Evolutionary conservation across 148 eudicot genomes (phyloP), one percentile per base, ranked within the genome.

Genomic region (Rhododendron griersonianum): DNA sequence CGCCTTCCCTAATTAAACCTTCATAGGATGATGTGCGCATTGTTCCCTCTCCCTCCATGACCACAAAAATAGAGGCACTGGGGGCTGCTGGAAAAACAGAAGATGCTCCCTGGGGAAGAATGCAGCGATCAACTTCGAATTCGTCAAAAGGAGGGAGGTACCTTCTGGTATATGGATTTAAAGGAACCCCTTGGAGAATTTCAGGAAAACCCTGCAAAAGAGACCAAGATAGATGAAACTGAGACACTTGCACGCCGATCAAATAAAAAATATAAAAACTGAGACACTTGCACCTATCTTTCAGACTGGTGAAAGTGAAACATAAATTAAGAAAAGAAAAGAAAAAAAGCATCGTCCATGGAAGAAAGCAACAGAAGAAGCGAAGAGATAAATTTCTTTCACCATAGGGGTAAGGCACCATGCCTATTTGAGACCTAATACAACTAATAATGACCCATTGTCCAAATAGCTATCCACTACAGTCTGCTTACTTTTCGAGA

Each of bases 81-180:
- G 94, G 88, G 78, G 89, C 82, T 15, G 92, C 86, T 1, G 95
- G 92, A 37, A 97, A 93, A 14, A 82, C 81, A 69, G 89, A 73
- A 5, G 93, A 88, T 53, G 85, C 83, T 39, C 90, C 95, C 74
- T 80, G 83, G 2, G 93, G 89, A 3, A 97, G 92, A 57, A 88
- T 76, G 63, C 98, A 95, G 19, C 85, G 94, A 75, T 97, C 99
- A 3, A 97, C 96, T 91, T 97, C 99, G 85, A 95, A 97, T 91
- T 97, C 99, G 65, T 97, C 96, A 79, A 95, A 95, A 39, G 93
- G 94, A 71, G 98, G 98, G 11, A 87, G 88, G 87, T 95, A 97
- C 87, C 93, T 94, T 83, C 85, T 92, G 19, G 91, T 92, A 78
- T 90, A 89, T 35, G 92, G 89, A 79, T 95, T 92, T 35, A 93